Evolutionary conservation across 192 early-diverging fungal genomes (phyloP).

Genomic region (Nowakowskiella sp.): DNA sequence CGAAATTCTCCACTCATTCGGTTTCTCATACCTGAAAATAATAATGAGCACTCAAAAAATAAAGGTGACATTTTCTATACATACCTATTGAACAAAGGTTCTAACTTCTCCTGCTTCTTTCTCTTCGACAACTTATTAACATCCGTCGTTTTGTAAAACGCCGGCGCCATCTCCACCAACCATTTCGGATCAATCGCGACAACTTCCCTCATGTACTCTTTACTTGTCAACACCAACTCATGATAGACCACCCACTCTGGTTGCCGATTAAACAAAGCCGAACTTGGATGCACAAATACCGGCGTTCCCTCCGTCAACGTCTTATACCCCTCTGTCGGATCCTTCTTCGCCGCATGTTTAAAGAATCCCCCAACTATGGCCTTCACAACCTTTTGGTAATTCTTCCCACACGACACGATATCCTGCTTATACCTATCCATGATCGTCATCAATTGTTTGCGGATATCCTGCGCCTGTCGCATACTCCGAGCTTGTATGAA

Average conservation of each 20-base stretch:
- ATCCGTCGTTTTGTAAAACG: constrained; percentile 92
- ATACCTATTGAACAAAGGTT: constrained; percentile 79
- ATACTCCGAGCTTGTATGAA: constrained; percentile 89
- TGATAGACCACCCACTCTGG: constrained; percentile 96
- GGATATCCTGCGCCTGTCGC: constrained; percentile 90
- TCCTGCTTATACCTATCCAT: constrained; percentile 86
- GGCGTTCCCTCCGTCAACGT: constrained; percentile 96
- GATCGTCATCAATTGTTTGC: constrained; percentile 91
- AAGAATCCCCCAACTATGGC: constrained; percentile 92
- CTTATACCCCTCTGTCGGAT: constrained; percentile 98
- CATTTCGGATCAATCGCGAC: constrained; percentile 85
- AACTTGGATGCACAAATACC: constrained; percentile 94
- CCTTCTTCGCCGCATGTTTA: constrained; percentile 94
- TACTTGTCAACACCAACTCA: constrained; percentile 81
- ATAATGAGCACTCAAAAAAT: constrained; percentile 4
- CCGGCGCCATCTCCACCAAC: constrained; percentile 94
- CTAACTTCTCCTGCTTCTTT: constrained; percentile 88
- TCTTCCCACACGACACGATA: constrained; percentile 86
- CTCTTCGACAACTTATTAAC: constrained; percentile 88
- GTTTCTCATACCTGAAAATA: constrained; percentile 74
- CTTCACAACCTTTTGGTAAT: constrained; percentile 86
- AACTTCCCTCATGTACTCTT: constrained; percentile 89
- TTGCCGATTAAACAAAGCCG: constrained; percentile 90
- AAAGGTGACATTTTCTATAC: neutral
- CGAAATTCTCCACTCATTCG: constrained; percentile 90